Conservation (phyloP, 805 yeast genomes). For the Kodamaea restingae region DNA sequence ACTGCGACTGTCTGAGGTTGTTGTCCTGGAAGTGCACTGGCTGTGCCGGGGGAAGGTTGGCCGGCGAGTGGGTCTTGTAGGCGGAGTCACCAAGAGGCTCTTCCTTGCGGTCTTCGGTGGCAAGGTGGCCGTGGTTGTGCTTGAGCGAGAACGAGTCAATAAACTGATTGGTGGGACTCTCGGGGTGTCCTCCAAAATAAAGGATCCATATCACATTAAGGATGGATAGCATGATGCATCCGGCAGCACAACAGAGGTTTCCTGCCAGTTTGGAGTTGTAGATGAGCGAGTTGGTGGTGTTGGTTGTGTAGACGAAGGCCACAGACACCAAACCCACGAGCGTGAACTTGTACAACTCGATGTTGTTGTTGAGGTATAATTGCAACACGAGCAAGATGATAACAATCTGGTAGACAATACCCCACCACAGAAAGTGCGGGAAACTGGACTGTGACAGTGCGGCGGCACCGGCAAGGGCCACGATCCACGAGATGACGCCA, state of each 20-base stretch:
- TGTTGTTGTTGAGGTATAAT: conserved; percentile 55
- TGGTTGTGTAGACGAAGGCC: conserved; percentile 81
- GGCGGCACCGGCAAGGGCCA: conserved; percentile 84
- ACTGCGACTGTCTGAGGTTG: conserved; percentile 35
- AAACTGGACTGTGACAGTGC: conserved; percentile 37
- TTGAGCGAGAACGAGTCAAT: conserved; percentile 76
- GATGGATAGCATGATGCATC: conserved; percentile 78
- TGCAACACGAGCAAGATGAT: conserved; percentile 48
- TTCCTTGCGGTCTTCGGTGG: conserved; percentile 17
- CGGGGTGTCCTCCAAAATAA: conserved; percentile 86
- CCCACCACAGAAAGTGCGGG: conserved; percentile 97
- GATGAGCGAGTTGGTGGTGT: conserved; percentile 75
- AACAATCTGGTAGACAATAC: conserved; percentile 72
- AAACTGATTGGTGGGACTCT: conserved; percentile 80
- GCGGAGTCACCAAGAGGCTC: conserved; percentile 1
- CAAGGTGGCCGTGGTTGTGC: conserved; percentile 35
- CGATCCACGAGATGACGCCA: conserved; percentile 75
- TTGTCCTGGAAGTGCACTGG: conserved; percentile 22
- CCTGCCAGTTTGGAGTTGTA: conserved; percentile 58
- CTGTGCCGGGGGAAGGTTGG: conserved; percentile 12
- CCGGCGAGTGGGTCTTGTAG: conserved; percentile 21
- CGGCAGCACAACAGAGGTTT: conserved; percentile 86
- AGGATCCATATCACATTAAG: conserved; percentile 81
- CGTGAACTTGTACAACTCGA: conserved; percentile 65
- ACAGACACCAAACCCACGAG: conserved; percentile 57